Conservation (phyloP, 2,329 filamentous ascomycete species). For the Pochonia chlamydosporia region DNA sequence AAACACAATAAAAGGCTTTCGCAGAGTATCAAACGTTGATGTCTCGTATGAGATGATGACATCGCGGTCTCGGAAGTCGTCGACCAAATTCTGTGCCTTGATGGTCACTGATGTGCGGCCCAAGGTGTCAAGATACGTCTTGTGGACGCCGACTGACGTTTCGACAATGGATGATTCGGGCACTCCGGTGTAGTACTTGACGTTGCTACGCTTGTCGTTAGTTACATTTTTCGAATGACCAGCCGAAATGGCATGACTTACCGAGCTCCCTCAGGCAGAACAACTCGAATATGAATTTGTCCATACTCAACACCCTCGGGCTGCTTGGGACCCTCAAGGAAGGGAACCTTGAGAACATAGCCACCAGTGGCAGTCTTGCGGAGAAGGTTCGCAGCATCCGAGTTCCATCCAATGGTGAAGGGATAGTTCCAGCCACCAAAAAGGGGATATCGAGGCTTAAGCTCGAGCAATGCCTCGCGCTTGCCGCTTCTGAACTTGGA, state of each 20-base stretch:
- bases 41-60: constrained; percentile 87
- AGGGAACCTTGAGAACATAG: constrained; percentile 86
- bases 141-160: constrained; percentile 57
- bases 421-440: constrained; percentile 98
- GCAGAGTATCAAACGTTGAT: constrained; percentile 64
- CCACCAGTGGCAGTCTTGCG: constrained; percentile 59
- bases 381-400: constrained; percentile 71
- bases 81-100: constrained; percentile 79
- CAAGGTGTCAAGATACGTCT: constrained; percentile 89
- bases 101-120: constrained; percentile 80
- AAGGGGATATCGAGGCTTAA: constrained; percentile 91
- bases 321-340: constrained; percentile 87
- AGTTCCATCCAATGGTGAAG: constrained; percentile 95
- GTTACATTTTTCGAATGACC: constrained; percentile 1
- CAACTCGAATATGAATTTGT: constrained; percentile 70
- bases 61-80: constrained; percentile 80
- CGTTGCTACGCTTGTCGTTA: constrained; percentile 56
- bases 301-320: constrained; percentile 82
- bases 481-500: constrained; percentile 75
- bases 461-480: constrained; percentile 76
- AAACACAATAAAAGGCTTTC: constrained; percentile 84
- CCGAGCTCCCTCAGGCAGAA: constrained; percentile 87
- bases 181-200: constrained; percentile 70
- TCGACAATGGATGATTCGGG: constrained; percentile 57
- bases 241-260: constrained; percentile 39